Evolutionary conservation across 148 eudicot species (phyloP).

Genomic region (Rhododendron henanense): DNA sequence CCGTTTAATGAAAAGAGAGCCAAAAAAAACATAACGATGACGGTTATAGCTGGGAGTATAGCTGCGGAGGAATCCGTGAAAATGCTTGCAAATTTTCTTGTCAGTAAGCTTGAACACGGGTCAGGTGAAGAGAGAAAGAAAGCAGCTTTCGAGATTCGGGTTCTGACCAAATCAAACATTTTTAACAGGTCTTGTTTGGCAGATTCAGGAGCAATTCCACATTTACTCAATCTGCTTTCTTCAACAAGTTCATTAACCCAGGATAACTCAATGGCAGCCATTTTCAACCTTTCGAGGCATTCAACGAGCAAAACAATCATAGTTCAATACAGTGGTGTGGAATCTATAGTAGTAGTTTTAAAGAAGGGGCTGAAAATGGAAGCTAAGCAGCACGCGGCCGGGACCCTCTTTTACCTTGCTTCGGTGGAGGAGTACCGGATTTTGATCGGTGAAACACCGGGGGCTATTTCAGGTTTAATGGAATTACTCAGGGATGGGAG

Average conservation of each 20-base stretch:
- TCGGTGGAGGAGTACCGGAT: conserved; percentile 61
- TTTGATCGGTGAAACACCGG: conserved; percentile 49
- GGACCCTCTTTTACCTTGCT: conserved; percentile 66
- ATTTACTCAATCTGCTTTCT: conserved; percentile 47
- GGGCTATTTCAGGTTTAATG: conserved; percentile 50
- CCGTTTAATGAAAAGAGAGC: conserved; percentile 17
- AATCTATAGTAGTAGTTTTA: conserved; percentile 40
- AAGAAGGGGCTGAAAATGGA: conserved; percentile 51
- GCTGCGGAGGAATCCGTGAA: conserved; percentile 50
- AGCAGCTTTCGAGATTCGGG: conserved; percentile 63
- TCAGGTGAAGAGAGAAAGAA: conserved; percentile 40
- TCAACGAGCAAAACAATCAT: conserved; percentile 37
- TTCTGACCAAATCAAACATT: conserved; percentile 59
- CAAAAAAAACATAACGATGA: conserved; percentile 10
- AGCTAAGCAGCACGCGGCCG: conserved; percentile 75
- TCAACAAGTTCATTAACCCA: conserved; percentile 40
- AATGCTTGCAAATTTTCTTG: conserved; percentile 47
- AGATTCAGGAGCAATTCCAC: conserved; percentile 58
- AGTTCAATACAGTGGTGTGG: conserved; percentile 54
- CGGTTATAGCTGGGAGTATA: conserved; percentile 20
- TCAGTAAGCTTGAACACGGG: conserved; percentile 45
- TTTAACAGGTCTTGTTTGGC: conserved; percentile 71
- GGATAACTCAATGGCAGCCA: conserved; percentile 66
- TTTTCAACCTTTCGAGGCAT: conserved; percentile 71
- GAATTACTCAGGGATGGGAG: conserved; percentile 48